These are phyloP conservation scores for Exophiala bonariae DNA, from an alignment of 2,329 filamentous ascomycete species.

Conservation along the genomic window DNA sequence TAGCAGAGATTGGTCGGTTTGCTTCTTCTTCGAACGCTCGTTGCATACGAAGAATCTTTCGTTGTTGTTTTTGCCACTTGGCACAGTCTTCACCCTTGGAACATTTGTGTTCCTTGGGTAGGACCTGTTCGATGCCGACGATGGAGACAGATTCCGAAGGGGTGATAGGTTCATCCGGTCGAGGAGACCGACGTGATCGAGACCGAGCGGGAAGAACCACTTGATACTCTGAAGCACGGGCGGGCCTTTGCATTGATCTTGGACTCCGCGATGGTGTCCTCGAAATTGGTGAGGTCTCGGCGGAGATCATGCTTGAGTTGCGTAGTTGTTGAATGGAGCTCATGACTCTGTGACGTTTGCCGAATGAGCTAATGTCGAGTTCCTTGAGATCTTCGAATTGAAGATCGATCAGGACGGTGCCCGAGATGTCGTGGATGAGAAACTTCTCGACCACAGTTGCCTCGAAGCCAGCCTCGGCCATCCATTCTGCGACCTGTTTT, in stretches of 20 bases:
- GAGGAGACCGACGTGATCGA: slow-evolving; percentile 29
- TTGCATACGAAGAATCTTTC: slow-evolving; percentile 71
- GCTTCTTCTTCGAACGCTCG: slow-evolving; percentile 66
- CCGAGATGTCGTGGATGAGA: slow-evolving; percentile 87
- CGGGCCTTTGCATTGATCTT: slow-evolving; percentile 19
- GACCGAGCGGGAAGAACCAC: slow-evolving; percentile 22
- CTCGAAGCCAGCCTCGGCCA: slow-evolving; percentile 82
- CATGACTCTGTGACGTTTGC: slow-evolving; percentile 63
- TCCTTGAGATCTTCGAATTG: slow-evolving; percentile 79
- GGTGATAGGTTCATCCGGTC: slow-evolving; percentile 53
- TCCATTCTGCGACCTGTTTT: slow-evolving; percentile 61
- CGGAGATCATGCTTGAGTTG: slow-evolving; percentile 29
- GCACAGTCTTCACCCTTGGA: slow-evolving; percentile 82
- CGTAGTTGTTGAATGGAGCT: slow-evolving; percentile 57
- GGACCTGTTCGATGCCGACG: slow-evolving; percentile 84
- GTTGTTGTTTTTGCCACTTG: slow-evolving; percentile 79
- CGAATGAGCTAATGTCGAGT: slow-evolving; percentile 63
- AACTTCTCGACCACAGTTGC: slow-evolving; percentile 77
- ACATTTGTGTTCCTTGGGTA: slow-evolving; percentile 82
- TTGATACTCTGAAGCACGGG: slow-evolving; percentile 23
- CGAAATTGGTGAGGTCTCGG: slow-evolving; percentile 15
- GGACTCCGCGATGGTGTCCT: slow-evolving; percentile 21
- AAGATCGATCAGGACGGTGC: slow-evolving; percentile 81
- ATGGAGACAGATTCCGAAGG: slow-evolving; percentile 85
- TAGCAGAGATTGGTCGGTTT: slow-evolving; percentile 56